Percentiles rank a stretch among this genome's conserved stretches.
phyloP scores from a whole-genome alignment of 306 rosid genomes.

The Fagus crenata region DNA sequence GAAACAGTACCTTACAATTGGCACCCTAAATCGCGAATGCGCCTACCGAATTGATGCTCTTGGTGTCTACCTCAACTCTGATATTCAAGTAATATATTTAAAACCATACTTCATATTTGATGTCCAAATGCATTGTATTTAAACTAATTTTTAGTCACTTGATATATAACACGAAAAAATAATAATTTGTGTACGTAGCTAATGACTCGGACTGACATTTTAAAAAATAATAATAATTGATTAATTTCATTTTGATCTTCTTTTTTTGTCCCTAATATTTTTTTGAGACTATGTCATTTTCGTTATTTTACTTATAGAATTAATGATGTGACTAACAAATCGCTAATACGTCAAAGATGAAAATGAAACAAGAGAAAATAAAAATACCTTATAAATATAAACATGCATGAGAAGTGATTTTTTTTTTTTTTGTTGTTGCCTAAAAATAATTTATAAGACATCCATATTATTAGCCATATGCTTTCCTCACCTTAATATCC shows the following conservation, averaged over 20 bases:
- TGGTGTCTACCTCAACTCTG: conserved; percentile 31
- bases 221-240: too few relatives aligned
- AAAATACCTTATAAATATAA: too few relatives aligned
- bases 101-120: background rate
- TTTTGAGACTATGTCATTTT: too few relatives aligned
- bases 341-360: too few relatives aligned
- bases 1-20: conserved; percentile 52
- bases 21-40: conserved; percentile 45
- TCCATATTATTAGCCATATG: background rate
- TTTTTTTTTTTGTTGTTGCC: too few relatives aligned
- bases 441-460: too few relatives aligned
- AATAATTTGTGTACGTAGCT: background rate
- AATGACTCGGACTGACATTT: background rate
- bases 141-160: background rate
- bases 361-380: too few relatives aligned
- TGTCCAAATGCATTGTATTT: background rate
- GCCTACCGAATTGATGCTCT: conserved; percentile 53
- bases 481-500: background rate
- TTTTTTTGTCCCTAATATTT: too few relatives aligned
- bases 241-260: too few relatives aligned
- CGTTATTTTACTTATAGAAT: too few relatives aligned
- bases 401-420: too few relatives aligned
- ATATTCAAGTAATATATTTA: conserved; percentile 25
- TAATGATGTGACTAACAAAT: too few relatives aligned
- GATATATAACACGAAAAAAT: background rate